phyloP scores from a whole-genome alignment of 805 yeast species.

The Peterozyma toletana region DNA sequence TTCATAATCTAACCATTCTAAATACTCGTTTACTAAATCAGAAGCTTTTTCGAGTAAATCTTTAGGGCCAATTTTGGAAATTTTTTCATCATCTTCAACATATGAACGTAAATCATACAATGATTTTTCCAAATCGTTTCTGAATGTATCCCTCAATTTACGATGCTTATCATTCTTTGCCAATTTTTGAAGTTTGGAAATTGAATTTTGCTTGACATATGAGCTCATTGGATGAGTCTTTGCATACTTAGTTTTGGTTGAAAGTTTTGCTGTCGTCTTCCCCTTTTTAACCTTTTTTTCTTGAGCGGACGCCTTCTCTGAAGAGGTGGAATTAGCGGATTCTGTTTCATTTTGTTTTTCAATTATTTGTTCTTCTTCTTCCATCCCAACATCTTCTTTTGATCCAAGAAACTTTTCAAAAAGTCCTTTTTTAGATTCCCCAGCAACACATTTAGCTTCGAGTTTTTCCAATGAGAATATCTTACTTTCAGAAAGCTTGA shows the following conservation, averaged over 20 bases:
- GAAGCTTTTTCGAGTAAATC: constrained; percentile 28
- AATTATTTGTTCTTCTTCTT: constrained; percentile 9
- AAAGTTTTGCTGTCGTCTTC: constrained; percentile 13
- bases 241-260: constrained; percentile 24
- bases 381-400: constrained; percentile 7
- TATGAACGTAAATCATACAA: constrained; percentile 61
- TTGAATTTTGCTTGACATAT: constrained; percentile 36
- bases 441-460: constrained; percentile 33
- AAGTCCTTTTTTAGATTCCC: constrained; percentile 9
- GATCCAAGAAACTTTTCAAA: constrained; percentile 7
- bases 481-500: constrained; percentile 40
- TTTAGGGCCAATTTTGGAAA: constrained; percentile 31
- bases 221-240: constrained; percentile 42
- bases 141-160: constrained; percentile 43
- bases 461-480: constrained; percentile 39
- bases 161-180: constrained; percentile 51
- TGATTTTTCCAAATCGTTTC: constrained; percentile 67
- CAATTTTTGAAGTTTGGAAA: constrained; percentile 41
- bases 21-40: constrained; percentile 33
- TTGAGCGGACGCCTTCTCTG: constrained; percentile 12
- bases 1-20: constrained; percentile 79
- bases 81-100: constrained; percentile 50
- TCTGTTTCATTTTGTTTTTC: constrained; percentile 7
- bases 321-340: constrained; percentile 4
- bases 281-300: constrained; percentile 10